Base-by-base conservation (phyloP, 345 rosid species). In the Murraya koenigii region DNA sequence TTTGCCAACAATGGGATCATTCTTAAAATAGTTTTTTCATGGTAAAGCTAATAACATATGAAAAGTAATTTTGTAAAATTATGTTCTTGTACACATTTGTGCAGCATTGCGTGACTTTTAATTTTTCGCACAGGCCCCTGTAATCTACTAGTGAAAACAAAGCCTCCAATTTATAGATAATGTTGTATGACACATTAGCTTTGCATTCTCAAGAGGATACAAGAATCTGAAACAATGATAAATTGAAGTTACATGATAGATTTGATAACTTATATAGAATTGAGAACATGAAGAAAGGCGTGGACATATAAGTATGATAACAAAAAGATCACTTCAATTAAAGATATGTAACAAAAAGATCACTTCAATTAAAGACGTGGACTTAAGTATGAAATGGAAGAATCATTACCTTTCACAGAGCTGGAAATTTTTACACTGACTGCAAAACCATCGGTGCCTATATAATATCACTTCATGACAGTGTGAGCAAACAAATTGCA, bases 401-500 rank as follows among this genome's bases (percentile, higher is more conserved):
- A 79, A 35, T 35, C 8, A 28, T 75, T 78, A 90, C 94, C 87
- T 87, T 77, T 84, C 87, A 83, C 97, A 94, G n/a, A 90, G 74
- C 55, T 90, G 91, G 80, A 87, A 85, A 68, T 83, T 82, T 80
- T 90, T 88, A 83, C 98, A 90, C 54, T 78, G 86, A n/a, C 47
- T 28, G 77, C 95, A 94, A 76, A 64, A 61, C 97, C 97, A 92
- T 49, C 89, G 85, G 65, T 70, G 65, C 71, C 91, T 87, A 15
- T 85, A 82, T 71, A 91, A 54, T 81, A 94, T 88, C 11, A 72
- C 69, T 77, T 81, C 63, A 19, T 75, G 85, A 39, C 97, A 90
- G 25, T 77, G 77, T 30, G 82, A 66, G 87, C 97, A 94, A 13
- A 81, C 82, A 82, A 75, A 80, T 79, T 88, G 92, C 78, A 92